Conservation (phyloP, 805 yeast species). For the Myxozyma geophila region DNA sequence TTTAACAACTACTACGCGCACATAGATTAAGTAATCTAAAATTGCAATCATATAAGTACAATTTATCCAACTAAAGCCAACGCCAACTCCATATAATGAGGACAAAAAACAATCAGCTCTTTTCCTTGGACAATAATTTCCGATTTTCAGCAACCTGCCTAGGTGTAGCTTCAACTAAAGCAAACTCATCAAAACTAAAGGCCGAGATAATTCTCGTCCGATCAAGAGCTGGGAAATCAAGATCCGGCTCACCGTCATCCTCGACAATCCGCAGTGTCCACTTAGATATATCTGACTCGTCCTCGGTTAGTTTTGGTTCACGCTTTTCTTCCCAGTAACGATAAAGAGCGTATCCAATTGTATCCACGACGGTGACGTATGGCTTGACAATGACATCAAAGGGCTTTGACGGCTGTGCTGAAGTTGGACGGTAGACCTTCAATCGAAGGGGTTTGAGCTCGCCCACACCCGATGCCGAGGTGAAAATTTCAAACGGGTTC, state of each 20-base stretch:
- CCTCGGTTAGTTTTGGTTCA: conserved; percentile 40
- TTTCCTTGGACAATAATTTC: conserved; percentile 4
- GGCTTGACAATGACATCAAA: conserved; percentile 45
- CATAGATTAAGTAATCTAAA: neutral
- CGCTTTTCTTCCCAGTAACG: conserved; percentile 41
- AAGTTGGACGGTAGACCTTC: conserved; percentile 46
- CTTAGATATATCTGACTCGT: conserved; percentile 58
- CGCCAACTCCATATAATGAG: neutral
- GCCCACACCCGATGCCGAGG: conserved; percentile 46
- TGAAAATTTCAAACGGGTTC: conserved; percentile 46
- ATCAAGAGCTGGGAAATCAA: conserved; percentile 84
- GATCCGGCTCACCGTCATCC: conserved; percentile 91
- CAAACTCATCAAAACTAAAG: conserved; percentile 82
- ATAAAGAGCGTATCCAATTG: conserved; percentile 59
- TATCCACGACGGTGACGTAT: conserved; percentile 55
- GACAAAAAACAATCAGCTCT: neutral
- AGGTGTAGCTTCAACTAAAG: conserved; percentile 57
- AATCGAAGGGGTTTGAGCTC: conserved; percentile 43
- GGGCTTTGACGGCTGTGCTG: conserved; percentile 42
- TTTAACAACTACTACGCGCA: neutral
- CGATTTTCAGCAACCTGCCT: conserved; percentile 56
- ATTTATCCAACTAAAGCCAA: neutral
- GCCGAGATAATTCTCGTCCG: conserved; percentile 67
- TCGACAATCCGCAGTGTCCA: conserved; percentile 86
- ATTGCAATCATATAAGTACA: neutral